Percentiles rank a stretch among this genome's conserved stretches.
Conservation (phyloP, 1,139 yeast genomes). For the Debaryomyces coudertii region DNA sequence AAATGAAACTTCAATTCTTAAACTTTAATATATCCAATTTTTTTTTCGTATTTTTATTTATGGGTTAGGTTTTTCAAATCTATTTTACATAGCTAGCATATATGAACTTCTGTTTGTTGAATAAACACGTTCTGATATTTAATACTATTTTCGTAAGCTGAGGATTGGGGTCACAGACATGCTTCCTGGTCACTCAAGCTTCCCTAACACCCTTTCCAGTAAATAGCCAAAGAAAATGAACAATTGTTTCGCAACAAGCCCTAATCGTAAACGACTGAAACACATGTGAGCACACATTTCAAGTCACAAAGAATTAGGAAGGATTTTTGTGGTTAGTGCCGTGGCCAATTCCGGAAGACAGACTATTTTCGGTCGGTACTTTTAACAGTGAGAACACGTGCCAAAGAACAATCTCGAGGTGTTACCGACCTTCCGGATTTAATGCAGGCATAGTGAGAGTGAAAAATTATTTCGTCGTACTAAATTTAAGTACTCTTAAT, state of each 20-base stretch:
- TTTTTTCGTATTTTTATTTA: slow-evolving; percentile 19
- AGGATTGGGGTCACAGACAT: not conserved
- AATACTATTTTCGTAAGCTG: not conserved
- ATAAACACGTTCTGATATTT: slow-evolving; percentile 36
- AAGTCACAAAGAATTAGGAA: not conserved
- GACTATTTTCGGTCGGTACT: not conserved
- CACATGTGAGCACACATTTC: not conserved
- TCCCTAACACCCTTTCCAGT: too few species aligned
- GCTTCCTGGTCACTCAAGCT: not conserved
- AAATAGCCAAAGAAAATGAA: not conserved
- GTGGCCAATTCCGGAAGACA: slow-evolving; percentile 1
- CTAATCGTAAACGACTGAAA: not conserved
- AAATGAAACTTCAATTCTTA: slow-evolving; percentile 28
- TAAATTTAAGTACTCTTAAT: not conserved
- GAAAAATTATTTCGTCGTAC: slow-evolving; percentile 9
- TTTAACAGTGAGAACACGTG: not conserved
- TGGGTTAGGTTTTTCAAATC: slow-evolving; percentile 16
- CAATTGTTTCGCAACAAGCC: not conserved
- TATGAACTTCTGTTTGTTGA: slow-evolving; percentile 46
- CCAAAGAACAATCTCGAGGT: not conserved
- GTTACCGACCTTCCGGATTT: not conserved
- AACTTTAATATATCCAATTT: slow-evolving; percentile 14
- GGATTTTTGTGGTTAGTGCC: not conserved
- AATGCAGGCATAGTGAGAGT: not conserved
- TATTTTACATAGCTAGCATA: slow-evolving; percentile 16